These are phyloP conservation scores for Botrytis medusae DNA, from an alignment of 2,329 filamentous ascomycete species.

Conservation along the genomic window DNA sequence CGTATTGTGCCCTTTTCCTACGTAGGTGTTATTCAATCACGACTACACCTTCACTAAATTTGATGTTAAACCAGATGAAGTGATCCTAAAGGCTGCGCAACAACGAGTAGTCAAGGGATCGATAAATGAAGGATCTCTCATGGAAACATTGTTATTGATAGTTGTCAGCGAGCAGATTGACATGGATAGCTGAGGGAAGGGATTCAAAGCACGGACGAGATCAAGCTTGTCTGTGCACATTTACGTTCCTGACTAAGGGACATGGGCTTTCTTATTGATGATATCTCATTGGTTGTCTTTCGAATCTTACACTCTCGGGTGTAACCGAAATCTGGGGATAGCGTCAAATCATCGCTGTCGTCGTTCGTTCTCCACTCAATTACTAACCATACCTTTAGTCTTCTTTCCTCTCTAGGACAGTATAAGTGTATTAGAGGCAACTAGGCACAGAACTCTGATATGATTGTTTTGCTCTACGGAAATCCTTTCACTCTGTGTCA, in stretches of 20 bases:
- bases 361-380: background rate
- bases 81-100: background rate
- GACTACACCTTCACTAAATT: background rate
- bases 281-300: constrained; percentile 9
- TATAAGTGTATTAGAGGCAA: background rate
- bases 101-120: background rate
- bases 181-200: background rate
- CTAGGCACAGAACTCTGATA: background rate
- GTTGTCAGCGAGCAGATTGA: background rate
- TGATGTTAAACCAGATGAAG: background rate
- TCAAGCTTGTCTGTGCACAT: constrained; percentile 4
- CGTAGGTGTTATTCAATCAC: background rate
- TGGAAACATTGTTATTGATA: background rate
- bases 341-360: background rate
- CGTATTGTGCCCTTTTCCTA: background rate
- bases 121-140: background rate
- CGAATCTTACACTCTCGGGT: constrained; percentile 3
- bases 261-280: background rate
- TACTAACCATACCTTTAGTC: background rate
- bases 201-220: background rate
- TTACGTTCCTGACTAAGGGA: constrained; percentile 13
- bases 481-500: background rate
- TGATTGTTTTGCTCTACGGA: background rate
- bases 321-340: constrained; percentile 4
- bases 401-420: no score